These are phyloP conservation scores for Teunomyces atbi DNA, from an alignment of 805 yeast genomes.

Conservation along the genomic window DNA sequence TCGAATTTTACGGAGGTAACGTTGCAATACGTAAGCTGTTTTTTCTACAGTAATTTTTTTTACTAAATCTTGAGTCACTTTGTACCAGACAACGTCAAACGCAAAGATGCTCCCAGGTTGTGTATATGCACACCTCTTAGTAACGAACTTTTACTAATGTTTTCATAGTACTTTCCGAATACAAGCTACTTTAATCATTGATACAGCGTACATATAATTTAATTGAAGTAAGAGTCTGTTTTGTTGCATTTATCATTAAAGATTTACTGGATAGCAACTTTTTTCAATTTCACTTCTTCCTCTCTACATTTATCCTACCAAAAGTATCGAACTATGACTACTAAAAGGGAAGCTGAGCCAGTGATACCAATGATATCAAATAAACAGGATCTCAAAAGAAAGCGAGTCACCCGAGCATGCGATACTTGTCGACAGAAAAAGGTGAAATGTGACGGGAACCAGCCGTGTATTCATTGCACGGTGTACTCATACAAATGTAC, in stretches of 20 bases:
- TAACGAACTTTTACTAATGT: background rate
- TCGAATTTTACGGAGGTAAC: background rate
- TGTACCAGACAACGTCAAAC: background rate
- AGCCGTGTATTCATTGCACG: constrained; percentile 80
- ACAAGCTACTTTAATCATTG: background rate
- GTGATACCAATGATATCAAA: constrained; percentile 15
- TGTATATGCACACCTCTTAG: background rate
- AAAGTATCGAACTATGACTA: background rate
- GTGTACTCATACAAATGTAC: constrained; percentile 85
- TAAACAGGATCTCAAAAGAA: constrained; percentile 41
- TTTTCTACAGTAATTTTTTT: too few relatives aligned
- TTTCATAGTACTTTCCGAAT: background rate
- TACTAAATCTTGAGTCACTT: too few relatives aligned
- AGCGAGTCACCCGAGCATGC: constrained; percentile 73
- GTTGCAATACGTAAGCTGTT: background rate
- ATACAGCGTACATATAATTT: too few relatives aligned
- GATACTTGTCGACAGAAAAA: constrained; percentile 73
- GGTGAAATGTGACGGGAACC: constrained; percentile 76
- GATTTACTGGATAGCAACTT: too few relatives aligned
- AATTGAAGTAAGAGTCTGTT: too few relatives aligned
- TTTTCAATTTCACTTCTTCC: background rate
- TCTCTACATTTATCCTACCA: background rate
- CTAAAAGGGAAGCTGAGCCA: constrained; percentile 2
- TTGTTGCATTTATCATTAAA: too few relatives aligned
- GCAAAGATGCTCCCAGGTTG: background rate